Percentiles rank a stretch among this genome's conserved stretches.
These are phyloP conservation scores for Solanum ossicruentum DNA, from an alignment of 257 asterid genomes.

Conservation along the genomic window DNA sequence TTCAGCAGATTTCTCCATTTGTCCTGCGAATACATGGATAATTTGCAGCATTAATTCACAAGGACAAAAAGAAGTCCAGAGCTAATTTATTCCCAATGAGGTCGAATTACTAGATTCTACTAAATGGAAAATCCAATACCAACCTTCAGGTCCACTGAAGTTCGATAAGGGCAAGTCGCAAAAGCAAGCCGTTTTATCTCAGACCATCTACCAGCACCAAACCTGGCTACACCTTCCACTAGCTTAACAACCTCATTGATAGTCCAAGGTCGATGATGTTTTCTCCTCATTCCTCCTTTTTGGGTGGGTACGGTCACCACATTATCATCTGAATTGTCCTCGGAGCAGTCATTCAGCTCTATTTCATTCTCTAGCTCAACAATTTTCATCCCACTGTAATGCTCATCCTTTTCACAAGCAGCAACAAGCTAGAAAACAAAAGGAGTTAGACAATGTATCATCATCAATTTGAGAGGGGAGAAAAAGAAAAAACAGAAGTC, in stretches of 20 bases:
- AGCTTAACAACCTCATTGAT: conserved; percentile 78
- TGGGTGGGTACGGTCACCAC: conserved; percentile 31
- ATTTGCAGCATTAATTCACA: not conserved
- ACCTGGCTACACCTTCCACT: conserved; percentile 88
- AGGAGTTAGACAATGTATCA: not conserved
- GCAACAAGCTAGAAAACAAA: conserved; percentile 28
- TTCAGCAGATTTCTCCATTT: conserved; percentile 96
- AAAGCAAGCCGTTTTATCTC: conserved; percentile 85
- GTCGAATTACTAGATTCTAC: not conserved
- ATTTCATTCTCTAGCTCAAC: conserved; percentile 30
- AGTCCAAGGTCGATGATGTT: conserved; percentile 96
- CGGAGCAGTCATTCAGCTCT: conserved; percentile 30
- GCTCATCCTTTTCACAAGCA: conserved; percentile 27
- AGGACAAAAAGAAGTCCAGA: not conserved
- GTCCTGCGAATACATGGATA: conserved; percentile 39
- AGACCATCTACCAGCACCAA: conserved; percentile 98
- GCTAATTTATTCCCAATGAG: not conserved
- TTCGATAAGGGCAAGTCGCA: conserved; percentile 78
- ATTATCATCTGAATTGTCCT: conserved; percentile 48
- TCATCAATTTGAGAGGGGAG: not conserved
- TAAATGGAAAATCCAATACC: conserved; percentile 1
- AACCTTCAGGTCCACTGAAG: conserved; percentile 97
- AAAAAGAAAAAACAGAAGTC: not conserved
- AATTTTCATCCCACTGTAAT: conserved; percentile 19
- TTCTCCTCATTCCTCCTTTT: conserved; percentile 72